Percentiles rank a stretch among this genome's conserved stretches.
These are phyloP conservation scores for Cladorrhinum samala DNA, from an alignment of 495 filamentous ascomycete genomes.

Conservation along the genomic window DNA sequence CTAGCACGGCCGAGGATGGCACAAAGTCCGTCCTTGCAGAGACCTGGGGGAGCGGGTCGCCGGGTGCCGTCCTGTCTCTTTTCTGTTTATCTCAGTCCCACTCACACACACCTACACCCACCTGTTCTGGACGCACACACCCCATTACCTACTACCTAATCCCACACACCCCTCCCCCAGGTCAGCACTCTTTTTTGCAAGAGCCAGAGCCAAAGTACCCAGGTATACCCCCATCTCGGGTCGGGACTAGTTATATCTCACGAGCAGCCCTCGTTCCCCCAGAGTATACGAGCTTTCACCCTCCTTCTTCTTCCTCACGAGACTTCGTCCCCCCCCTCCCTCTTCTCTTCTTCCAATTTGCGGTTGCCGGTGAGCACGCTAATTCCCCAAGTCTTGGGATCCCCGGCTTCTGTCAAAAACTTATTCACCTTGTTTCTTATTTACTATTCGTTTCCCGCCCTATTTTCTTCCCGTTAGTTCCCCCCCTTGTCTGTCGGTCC, in stretches of 20 bases:
- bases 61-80: too few species aligned
- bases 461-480: constrained; percentile 41
- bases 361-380: constrained; percentile 49
- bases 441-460: constrained; percentile 49
- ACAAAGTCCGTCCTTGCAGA: not conserved
- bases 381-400: constrained; percentile 54
- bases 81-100: too few species aligned
- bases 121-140: too few species aligned
- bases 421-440: constrained; percentile 44
- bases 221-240: too few species aligned
- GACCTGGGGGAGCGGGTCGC: too few species aligned
- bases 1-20: not conserved
- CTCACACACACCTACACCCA: not conserved
- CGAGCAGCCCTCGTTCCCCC: constrained; percentile 30
- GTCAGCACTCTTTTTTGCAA: too few species aligned
- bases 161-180: too few species aligned
- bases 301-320: constrained; percentile 45
- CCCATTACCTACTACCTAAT: too few species aligned
- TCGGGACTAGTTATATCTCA: constrained; percentile 36
- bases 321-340: constrained; percentile 37
- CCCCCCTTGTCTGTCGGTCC: constrained; percentile 34
- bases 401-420: constrained; percentile 47
- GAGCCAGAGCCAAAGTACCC: too few species aligned
- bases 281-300: constrained; percentile 41
- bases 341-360: constrained; percentile 47